phyloP scores from a whole-genome alignment of 768 basidiomycete genomes.

The Pisolithus orientalis region DNA sequence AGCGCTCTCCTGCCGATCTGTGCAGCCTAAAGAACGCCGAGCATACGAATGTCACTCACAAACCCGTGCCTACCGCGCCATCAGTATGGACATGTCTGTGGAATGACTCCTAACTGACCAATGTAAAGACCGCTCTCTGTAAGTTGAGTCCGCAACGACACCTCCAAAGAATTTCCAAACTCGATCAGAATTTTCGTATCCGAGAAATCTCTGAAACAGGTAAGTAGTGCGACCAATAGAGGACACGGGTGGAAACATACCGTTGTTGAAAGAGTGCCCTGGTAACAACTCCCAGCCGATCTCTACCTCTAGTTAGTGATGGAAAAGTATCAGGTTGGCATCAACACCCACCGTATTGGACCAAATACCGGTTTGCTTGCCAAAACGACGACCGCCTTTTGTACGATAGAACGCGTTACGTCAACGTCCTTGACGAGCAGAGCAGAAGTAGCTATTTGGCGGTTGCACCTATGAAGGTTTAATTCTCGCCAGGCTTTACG shows the following conservation, averaged over 20 bases:
- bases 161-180: conserved; percentile 74
- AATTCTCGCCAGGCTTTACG: background rate
- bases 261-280: conserved; percentile 84
- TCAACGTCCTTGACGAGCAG: conserved; percentile 76
- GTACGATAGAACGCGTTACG: conserved; percentile 92
- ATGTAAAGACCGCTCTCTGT: conserved; percentile 93
- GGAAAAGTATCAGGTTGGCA: background rate
- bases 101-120: conserved; percentile 46
- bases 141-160: conserved; percentile 68
- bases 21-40: background rate
- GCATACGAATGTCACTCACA: conserved; percentile 37
- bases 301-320: conserved; percentile 39
- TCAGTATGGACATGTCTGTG: conserved; percentile 3
- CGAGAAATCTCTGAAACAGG: conserved; percentile 63
- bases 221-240: background rate
- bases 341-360: conserved; percentile 64
- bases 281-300: conserved; percentile 92
- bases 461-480: conserved; percentile 65
- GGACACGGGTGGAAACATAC: conserved; percentile 23
- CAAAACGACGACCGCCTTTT: conserved; percentile 95
- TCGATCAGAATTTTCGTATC: conserved; percentile 86
- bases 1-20: conserved; percentile 66
- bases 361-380: conserved; percentile 90
- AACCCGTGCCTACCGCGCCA: conserved; percentile 52
- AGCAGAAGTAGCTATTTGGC: conserved; percentile 79